Evolutionary conservation across 1,139 yeast species (phyloP).

Genomic region (Entelexis sorbosivorans): DNA sequence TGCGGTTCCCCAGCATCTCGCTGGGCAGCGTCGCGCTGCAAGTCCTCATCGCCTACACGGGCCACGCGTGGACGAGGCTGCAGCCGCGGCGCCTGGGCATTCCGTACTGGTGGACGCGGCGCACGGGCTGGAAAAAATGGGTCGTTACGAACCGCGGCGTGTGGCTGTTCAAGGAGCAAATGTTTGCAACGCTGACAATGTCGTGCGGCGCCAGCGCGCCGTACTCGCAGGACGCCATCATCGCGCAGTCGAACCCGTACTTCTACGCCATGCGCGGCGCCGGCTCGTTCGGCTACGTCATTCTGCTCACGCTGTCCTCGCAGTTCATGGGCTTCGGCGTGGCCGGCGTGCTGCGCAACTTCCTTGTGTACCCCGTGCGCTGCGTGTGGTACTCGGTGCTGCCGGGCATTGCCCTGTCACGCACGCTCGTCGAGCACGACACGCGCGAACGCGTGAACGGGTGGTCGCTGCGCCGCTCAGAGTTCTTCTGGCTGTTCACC

Average conservation of each 20-base stretch:
- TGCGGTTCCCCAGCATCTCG: conserved; percentile 44
- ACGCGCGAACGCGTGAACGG: conserved; percentile 37
- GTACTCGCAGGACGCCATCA: conserved; percentile 28
- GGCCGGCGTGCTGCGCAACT: conserved; percentile 49
- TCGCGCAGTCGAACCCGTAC: conserved; percentile 26
- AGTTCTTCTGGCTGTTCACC: conserved; percentile 28
- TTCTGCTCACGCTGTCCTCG: conserved; percentile 42
- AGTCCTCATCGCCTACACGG: conserved; percentile 49
- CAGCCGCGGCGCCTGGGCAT: conserved; percentile 14
- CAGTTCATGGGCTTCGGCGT: conserved; percentile 54
- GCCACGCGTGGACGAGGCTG: conserved; percentile 29
- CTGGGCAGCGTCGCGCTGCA: conserved; percentile 43
- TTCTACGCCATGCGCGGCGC: conserved; percentile 25
- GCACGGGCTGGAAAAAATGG: neutral
- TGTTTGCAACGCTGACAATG: conserved; percentile 30
- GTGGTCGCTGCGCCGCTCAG: conserved; percentile 35
- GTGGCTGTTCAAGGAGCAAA: conserved; percentile 52
- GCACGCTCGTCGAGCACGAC: conserved; percentile 38
- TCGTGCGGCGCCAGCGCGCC: conserved; percentile 24
- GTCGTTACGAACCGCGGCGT: conserved; percentile 32
- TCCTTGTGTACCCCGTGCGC: conserved; percentile 44
- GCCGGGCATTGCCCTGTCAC: conserved; percentile 47
- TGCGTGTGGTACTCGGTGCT: conserved; percentile 21
- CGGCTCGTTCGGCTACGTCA: conserved; percentile 33
- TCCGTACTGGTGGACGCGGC: conserved; percentile 27